Base-by-base conservation (phyloP, 345 rosid species). In the Abelmoschus esculentus region DNA sequence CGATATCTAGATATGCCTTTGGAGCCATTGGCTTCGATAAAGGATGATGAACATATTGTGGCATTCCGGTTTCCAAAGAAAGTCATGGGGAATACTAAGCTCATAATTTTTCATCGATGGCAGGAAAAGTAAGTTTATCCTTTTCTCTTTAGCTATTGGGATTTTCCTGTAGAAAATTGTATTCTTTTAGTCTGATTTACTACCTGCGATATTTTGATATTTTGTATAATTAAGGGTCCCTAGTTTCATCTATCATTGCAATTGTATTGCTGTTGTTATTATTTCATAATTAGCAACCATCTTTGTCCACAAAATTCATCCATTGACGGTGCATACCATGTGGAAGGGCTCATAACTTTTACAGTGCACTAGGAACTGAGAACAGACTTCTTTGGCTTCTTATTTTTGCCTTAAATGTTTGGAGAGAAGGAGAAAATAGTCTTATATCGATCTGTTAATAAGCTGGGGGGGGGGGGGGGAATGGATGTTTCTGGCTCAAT, bases 31-130 rank as follows among this genome's bases (percentile, higher is more conserved):
- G 63, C 60, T 73, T 74, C 73, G 36, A 85, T 93, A 72, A 93
- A 83, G 74, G 96, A 88, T 74, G 92, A 80, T 70, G 98, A 93
- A 63, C 85, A 61, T 72, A 76, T 93, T 66, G 98, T 87, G 68
- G 98, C 98, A 31, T 93, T 88, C 74, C 82, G 92, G 59, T 76
- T 91, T 70, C 78, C 81, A 38, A 83, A 77, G 14, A 84, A 83
- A 73, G 84, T 70, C 74, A 50, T 72, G 10, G 93, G 96, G 29
- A 88, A 85, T 80, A 82, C 65, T 72, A 93, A 72, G 76, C 77
- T 93, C 47, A 89, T 85, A 83, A 77, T 93, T 50, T 74, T 81
- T 68, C 88, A 85, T 71, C 82, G 82, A 61, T 80, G 80, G 78
- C 74, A 72, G 36, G 86, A 80, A 67, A 85, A 77, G 98, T 93